phyloP scores from a whole-genome alignment of 2,329 filamentous ascomycete genomes.

The Leptographium lundbergii region DNA sequence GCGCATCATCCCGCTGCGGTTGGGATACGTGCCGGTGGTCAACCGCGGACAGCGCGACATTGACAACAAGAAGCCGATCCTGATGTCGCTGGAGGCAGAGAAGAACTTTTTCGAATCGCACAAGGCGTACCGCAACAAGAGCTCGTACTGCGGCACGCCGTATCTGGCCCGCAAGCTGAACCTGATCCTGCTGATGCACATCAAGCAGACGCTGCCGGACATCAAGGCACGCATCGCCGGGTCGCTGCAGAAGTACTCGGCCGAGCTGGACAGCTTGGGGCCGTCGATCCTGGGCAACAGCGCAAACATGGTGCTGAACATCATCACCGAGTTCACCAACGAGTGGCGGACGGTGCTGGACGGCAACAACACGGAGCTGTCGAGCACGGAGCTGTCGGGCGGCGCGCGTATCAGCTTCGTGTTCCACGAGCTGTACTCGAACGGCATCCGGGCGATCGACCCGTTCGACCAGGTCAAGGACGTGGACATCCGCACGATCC shows the following conservation, averaged over 20 bases:
- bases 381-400: constrained; percentile 85
- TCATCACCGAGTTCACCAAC: constrained; percentile 97
- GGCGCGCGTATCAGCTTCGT: constrained; percentile 98
- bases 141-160: constrained; percentile 93
- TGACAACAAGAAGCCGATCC: constrained; percentile 93
- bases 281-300: constrained; percentile 94
- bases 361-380: constrained; percentile 92
- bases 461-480: constrained; percentile 97
- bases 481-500: constrained; percentile 87
- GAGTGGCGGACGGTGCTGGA: constrained; percentile 95
- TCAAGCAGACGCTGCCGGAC: constrained; percentile 96
- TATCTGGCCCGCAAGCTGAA: constrained; percentile 96
- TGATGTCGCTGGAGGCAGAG: constrained; percentile 81
- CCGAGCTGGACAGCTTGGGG: constrained; percentile 71
- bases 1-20: constrained; percentile 83
- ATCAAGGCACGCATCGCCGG: constrained; percentile 96
- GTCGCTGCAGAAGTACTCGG: constrained; percentile 80
- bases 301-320: constrained; percentile 92
- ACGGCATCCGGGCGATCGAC: constrained; percentile 94
- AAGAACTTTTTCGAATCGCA: constrained; percentile 97
- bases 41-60: constrained; percentile 97
- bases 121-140: constrained; percentile 97
- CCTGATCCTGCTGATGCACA: constrained; percentile 99
- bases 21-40: constrained; percentile 92
- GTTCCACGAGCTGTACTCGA: constrained; percentile 96